Conservation (phyloP, 2,329 filamentous ascomycete genomes). For the Juglanconis juglandina region DNA sequence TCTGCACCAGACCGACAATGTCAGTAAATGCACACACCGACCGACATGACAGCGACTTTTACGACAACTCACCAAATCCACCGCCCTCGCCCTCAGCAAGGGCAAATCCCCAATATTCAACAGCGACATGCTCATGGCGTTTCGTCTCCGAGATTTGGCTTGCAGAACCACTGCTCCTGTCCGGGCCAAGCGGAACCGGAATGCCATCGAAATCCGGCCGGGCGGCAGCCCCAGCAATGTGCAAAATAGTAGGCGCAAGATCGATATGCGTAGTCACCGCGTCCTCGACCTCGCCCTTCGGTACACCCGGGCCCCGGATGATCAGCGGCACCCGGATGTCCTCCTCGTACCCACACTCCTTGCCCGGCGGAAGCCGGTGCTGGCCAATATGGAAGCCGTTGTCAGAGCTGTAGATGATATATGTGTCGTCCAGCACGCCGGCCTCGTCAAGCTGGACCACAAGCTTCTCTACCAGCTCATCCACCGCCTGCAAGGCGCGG, state of each 20-base stretch:
- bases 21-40: not conserved
- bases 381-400: constrained; percentile 60
- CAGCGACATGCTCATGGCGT: constrained; percentile 44
- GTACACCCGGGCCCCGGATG: constrained; percentile 55
- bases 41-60: not conserved
- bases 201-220: constrained; percentile 55
- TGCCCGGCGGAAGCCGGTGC: constrained; percentile 55
- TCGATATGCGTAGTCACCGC: constrained; percentile 61
- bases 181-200: constrained; percentile 35
- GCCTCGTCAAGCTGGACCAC: constrained; percentile 42
- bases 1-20: not conserved
- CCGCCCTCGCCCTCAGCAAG: constrained; percentile 28
- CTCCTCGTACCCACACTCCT: constrained; percentile 55
- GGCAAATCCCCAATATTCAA: constrained; percentile 44
- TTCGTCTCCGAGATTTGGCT: constrained; percentile 12
- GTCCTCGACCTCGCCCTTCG: constrained; percentile 35
- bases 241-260: constrained; percentile 57
- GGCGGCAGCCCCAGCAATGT: constrained; percentile 36
- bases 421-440: constrained; percentile 60
- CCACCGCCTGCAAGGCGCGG: constrained; percentile 50
- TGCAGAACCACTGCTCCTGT: not conserved
- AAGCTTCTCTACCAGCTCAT: constrained; percentile 50
- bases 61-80: constrained; percentile 5
- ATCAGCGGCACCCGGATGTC: constrained; percentile 60
- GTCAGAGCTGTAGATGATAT: constrained; percentile 56